Conservation (phyloP, 495 filamentous ascomycete genomes). For the Neurospora sp. region DNA sequence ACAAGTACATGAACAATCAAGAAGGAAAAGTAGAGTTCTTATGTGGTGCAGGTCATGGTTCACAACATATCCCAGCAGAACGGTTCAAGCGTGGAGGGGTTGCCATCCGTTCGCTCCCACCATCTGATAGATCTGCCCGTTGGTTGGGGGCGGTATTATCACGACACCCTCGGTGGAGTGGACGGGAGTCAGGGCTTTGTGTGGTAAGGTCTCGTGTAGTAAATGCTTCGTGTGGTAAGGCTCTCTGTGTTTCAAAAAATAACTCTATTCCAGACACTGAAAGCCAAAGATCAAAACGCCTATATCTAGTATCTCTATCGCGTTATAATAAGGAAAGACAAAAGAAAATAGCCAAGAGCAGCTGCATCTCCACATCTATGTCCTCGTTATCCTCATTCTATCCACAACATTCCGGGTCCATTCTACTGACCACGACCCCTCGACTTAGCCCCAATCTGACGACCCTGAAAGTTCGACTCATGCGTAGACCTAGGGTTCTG, state of each 20-base stretch:
- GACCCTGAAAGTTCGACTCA: neutral
- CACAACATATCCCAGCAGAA: neutral
- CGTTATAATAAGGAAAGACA: neutral
- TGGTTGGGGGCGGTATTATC: neutral
- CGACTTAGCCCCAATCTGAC: neutral
- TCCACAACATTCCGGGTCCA: neutral
- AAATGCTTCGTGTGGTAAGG: too few species aligned
- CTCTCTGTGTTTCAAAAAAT: neutral
- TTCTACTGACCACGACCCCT: neutral
- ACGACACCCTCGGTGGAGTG: neutral
- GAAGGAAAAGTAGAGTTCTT: neutral
- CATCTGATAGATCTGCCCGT: neutral
- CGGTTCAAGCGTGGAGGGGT: neutral
- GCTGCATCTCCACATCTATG: neutral
- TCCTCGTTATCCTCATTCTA: neutral
- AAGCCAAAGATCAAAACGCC: neutral
- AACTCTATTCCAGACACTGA: neutral
- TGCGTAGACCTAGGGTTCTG: neutral
- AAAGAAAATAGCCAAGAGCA: neutral
- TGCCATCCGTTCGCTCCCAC: neutral
- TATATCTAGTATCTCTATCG: neutral
- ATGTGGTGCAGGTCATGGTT: neutral
- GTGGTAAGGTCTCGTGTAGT: neutral
- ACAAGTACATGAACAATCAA: neutral
- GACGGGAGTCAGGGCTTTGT: neutral